Base-by-base conservation (phyloP, 2,329 filamentous ascomycete genomes). In the Arthroderma uncinatum region DNA sequence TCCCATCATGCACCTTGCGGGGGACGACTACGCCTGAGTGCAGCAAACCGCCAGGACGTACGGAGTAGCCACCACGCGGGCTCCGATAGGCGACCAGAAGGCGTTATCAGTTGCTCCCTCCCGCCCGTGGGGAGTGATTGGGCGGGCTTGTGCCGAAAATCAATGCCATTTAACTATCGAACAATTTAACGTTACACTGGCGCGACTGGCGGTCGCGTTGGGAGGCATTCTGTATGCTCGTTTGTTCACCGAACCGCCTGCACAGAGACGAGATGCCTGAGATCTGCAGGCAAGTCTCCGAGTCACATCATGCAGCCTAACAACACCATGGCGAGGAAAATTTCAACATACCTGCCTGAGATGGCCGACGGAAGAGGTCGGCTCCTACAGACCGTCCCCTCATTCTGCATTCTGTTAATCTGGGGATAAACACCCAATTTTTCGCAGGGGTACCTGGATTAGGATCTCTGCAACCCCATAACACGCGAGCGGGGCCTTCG, bases 131-230 rank as follows among this genome's bases (percentile, higher is more conserved):
- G 40, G 21, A 42, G 39, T 19, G 4, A 30, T 28, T 14, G 21
- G 44, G 23, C 19, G 23, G 21, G 14, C 12, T 8, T 30, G 25
- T 50, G 25, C 28, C 44, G 44, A 50, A 50, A 16, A 33, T 25
- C 44, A 50, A 33, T 50, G n/a, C 25, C 44, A 33, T 42, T 42
- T 16, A 42, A 33, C 28, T n/a, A 50, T 30, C 7, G 3, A 30
- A 30, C 28, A 30, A 14, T 34, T 50, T 50, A 16, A 50, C 44
- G 44, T 50, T 50, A 50, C 44, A 50, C 44, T 50, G 44, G 44
- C 44, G 44, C 44, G 44, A 50, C 44, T 16, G 40, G 19, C 19
- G 40, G 39, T 50, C 44, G 44, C 44, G 44, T 50, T 50, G 19
- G 44, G 25, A 12, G 33, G 25, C 8, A 28, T 33, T 12, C 7